Evolutionary conservation across 148 eudicot genomes (phyloP).

Genomic region (Nyssa sinensis): DNA sequence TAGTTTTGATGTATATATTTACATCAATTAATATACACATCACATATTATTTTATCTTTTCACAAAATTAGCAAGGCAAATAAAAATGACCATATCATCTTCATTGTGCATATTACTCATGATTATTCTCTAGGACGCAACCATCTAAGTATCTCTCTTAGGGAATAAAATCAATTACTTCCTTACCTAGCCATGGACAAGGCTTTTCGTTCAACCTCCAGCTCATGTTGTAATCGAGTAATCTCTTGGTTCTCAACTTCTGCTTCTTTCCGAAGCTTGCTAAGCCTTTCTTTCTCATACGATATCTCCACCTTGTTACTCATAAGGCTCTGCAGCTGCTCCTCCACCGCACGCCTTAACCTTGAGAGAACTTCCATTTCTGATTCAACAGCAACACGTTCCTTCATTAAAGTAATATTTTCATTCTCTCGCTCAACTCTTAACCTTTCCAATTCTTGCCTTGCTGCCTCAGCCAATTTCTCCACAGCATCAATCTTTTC

Average conservation of each 20-base stretch:
- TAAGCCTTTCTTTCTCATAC: constrained; percentile 79
- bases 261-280: constrained; percentile 73
- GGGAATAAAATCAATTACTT: neutral
- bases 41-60: neutral
- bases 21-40: neutral
- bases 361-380: constrained; percentile 86
- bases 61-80: neutral
- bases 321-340: constrained; percentile 76
- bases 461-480: constrained; percentile 84
- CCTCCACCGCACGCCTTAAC: constrained; percentile 83
- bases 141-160: neutral
- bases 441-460: constrained; percentile 67
- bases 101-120: neutral
- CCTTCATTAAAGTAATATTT: constrained; percentile 69
- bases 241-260: constrained; percentile 81
- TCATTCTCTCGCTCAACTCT: constrained; percentile 63
- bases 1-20: neutral
- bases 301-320: constrained; percentile 75
- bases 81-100: neutral
- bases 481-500: constrained; percentile 75
- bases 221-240: constrained; percentile 71
- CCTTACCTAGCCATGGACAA: constrained; percentile 94
- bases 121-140: neutral
- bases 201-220: constrained; percentile 96
- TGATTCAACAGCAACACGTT: constrained; percentile 84